A percentile compares a stretch with the other conserved stretches of the same genome.
Evolutionary conservation across 2,329 filamentous ascomycete genomes (phyloP).

Genomic region (Trichoderma cornu-damae): DNA sequence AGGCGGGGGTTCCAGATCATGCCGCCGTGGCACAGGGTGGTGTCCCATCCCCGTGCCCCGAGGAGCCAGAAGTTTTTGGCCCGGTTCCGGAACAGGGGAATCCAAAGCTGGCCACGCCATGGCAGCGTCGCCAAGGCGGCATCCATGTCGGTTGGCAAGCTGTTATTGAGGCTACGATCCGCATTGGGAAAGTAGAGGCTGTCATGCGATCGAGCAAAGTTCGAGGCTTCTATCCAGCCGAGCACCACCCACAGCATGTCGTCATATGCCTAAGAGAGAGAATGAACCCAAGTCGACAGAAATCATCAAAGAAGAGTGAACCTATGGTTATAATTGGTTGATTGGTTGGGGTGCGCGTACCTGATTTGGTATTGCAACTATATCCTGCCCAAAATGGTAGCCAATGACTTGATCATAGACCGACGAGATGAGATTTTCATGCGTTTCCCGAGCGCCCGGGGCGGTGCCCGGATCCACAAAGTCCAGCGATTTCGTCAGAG

Average conservation of each 20-base stretch:
- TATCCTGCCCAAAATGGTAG: constrained; percentile 85
- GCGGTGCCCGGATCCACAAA: constrained; percentile 32
- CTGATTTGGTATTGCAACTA: constrained; percentile 63
- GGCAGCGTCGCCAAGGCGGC: constrained; percentile 38
- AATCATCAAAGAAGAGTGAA: not conserved
- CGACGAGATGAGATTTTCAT: constrained; percentile 74
- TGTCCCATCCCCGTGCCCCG: constrained; percentile 75
- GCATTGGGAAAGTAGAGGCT: constrained; percentile 50
- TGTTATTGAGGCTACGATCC: constrained; percentile 15
- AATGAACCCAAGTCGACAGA: not conserved
- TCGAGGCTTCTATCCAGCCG: constrained; percentile 78
- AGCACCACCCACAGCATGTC: constrained; percentile 95
- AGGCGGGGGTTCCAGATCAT: constrained; percentile 86
- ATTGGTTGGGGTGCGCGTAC: constrained; percentile 27
- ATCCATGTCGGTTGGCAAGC: constrained; percentile 22
- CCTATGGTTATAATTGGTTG: too few species aligned
- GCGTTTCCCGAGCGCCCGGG: constrained; percentile 42
- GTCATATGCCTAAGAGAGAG: constrained; percentile 63
- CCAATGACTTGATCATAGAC: constrained; percentile 73
- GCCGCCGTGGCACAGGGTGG: constrained; percentile 72
- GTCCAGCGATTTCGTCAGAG: constrained; percentile 59
- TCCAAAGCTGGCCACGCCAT: constrained; percentile 77
- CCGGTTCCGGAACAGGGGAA: constrained; percentile 72
- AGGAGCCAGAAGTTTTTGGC: constrained; percentile 82
- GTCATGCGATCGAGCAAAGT: constrained; percentile 69